Evolutionary conservation across 176 grass and related monocot species (phyloP), one percentile per base, ranked within the genome.

Genomic region (Dactylis glomerata): DNA sequence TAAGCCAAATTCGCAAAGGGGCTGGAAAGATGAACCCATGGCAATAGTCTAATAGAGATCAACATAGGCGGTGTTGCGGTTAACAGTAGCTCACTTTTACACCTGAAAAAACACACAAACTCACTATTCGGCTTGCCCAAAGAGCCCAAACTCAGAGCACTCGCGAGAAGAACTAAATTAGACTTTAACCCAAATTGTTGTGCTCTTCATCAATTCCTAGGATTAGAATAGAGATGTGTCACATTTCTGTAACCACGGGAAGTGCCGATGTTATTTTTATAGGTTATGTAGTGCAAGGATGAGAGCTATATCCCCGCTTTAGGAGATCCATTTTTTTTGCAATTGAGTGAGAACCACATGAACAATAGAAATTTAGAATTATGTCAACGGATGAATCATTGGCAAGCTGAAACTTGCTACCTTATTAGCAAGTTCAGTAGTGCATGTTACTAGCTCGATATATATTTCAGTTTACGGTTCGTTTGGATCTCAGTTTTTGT

Each of bases 11-110:
- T 58, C 55, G 17, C 40, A 89, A 81, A 82, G 14, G 23, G 8
- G 15, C 22, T 36, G 68, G 84, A 78, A 66, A 45, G 38, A 91
- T 88, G 81, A 91, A 94, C 62, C 92, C 86, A 57, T 91, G 89
- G 92, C 66, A 81, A 20, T 49, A 73, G 8, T 31, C 26, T 24
- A 73, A 73, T 89, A 89, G 85, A 82, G 11, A 78, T 45, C 13
- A 80, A 19, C 33, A 26, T 42, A 67, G 44, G 15, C 1, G 5
- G 32, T 52, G 45, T 52, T 54, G 44, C 14, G 50, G 22, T 50
- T 17, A 24, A 77, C 51, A 26, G 33, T 27, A 27, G 56, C 61
- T 31, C 28, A 31, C 59, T 64, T 15, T 33, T 63, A 63, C 5
- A 0, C 13, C 13, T 63, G 59, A 63, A 63, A 31, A 31, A 10